A percentile compares a stretch with the other conserved stretches of the same genome.
Conservation (phyloP, 2,329 filamentous ascomycete species). For the Thielaviopsis cerberus region DNA sequence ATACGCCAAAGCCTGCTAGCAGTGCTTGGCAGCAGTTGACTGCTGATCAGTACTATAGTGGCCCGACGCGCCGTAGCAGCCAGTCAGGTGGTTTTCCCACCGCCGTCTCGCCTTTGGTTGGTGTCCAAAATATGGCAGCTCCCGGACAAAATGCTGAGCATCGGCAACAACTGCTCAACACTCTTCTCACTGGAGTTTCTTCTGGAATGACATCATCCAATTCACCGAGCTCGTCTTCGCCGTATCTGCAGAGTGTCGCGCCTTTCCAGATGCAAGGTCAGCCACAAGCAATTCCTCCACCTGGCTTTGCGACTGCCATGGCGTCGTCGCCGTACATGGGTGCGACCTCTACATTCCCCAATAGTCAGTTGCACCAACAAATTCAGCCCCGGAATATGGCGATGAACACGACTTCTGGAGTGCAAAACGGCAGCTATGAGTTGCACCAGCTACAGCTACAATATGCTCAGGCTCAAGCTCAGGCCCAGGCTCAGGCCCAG, state of each 20-base stretch:
- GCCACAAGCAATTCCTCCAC: neutral
- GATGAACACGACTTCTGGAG: neutral
- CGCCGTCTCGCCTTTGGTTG: conserved; percentile 4
- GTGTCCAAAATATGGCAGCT: neutral
- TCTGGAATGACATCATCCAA: conserved; percentile 1
- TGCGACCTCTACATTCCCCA: neutral
- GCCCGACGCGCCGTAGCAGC: conserved; percentile 2
- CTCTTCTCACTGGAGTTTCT: neutral
- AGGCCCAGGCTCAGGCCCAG: neutral
- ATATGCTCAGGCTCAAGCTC: neutral
- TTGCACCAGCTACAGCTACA: neutral
- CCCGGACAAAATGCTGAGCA: conserved; percentile 1
- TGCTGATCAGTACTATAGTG: conserved; percentile 11
- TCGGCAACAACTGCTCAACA: conserved; percentile 5
- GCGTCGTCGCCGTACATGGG: neutral
- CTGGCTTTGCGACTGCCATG: neutral
- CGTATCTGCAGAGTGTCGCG: conserved; percentile 5
- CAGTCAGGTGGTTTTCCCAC: neutral
- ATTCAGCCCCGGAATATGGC: conserved; percentile 4
- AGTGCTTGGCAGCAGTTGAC: conserved; percentile 9
- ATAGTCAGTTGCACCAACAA: neutral
- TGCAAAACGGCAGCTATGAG: neutral
- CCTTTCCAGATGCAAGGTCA: neutral
- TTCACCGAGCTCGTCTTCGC: neutral
- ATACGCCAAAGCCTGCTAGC: conserved; percentile 10